phyloP scores from a whole-genome alignment of 306 rosid species.

The Quercus gilva region DNA sequence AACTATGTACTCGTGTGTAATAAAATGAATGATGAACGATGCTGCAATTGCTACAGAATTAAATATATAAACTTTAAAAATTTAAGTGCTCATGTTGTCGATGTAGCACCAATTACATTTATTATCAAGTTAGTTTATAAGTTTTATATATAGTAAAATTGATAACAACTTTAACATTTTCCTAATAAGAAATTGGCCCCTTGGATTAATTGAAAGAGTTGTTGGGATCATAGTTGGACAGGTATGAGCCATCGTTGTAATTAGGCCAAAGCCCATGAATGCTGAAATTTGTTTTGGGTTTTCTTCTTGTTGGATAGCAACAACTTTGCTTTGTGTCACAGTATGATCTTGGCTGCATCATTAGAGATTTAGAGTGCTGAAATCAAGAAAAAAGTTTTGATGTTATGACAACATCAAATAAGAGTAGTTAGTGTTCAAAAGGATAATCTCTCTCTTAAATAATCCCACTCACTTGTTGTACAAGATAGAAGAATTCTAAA shows the following conservation, averaged over 20 bases:
- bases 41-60: too few relatives aligned
- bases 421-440: too few relatives aligned
- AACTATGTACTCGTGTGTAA: too few relatives aligned
- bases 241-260: constrained; percentile 28
- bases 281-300: constrained; percentile 24
- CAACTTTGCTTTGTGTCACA: constrained; percentile 27
- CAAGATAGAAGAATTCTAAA: constrained; percentile 37
- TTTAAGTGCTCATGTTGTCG: too few relatives aligned
- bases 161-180: neutral
- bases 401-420: too few relatives aligned
- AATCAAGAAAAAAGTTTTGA: too few relatives aligned
- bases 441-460: neutral
- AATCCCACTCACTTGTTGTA: constrained; percentile 31
- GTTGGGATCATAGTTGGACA: constrained; percentile 20
- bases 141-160: neutral
- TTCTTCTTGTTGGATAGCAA: constrained; percentile 37
- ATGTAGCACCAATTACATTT: too few relatives aligned
- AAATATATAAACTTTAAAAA: too few relatives aligned
- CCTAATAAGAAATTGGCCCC: constrained; percentile 3
- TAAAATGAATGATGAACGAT: too few relatives aligned
- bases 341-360: constrained; percentile 41
- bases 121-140: too few relatives aligned
- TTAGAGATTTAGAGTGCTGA: neutral
- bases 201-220: constrained; percentile 13
- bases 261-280: constrained; percentile 44